Conservation (phyloP, 306 rosid genomes). For the Begonia fuchsioides region DNA sequence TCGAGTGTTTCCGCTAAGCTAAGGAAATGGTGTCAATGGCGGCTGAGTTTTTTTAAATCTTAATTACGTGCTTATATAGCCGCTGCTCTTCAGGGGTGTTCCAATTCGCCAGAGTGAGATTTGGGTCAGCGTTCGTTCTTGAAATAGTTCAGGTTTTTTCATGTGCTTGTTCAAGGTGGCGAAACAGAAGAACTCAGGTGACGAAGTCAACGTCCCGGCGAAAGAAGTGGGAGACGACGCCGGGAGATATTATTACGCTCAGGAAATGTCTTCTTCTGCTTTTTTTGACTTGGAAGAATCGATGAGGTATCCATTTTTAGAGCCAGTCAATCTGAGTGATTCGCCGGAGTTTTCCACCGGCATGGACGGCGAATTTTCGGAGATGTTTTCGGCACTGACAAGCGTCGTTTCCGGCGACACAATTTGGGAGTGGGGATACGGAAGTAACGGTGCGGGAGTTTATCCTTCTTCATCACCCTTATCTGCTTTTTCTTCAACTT, state of each 20-base stretch:
- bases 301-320: neutral
- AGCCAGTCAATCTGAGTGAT: neutral
- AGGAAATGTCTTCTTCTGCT: neutral
- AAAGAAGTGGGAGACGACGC: constrained; percentile 1
- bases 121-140: constrained; percentile 3
- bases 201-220: neutral
- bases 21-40: neutral
- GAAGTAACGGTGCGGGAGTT: neutral
- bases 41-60: neutral
- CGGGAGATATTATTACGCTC: neutral
- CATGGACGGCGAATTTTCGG: constrained; percentile 1
- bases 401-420: constrained; percentile 13
- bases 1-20: no score
- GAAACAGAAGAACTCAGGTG: constrained; percentile 21
- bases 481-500: constrained; percentile 3
- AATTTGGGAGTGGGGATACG: neutral
- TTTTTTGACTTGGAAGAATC: neutral
- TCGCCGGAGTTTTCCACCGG: neutral
- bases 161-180: constrained; percentile 35
- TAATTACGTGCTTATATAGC: constrained; percentile 6
- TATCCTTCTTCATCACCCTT: neutral
- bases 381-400: constrained; percentile 14
- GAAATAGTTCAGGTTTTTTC: neutral
- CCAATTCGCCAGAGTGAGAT: constrained; percentile 9
- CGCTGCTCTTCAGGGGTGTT: neutral